These are phyloP conservation scores for Neurospora sp. DNA, from an alignment of 495 filamentous ascomycete genomes.

Conservation along the genomic window DNA sequence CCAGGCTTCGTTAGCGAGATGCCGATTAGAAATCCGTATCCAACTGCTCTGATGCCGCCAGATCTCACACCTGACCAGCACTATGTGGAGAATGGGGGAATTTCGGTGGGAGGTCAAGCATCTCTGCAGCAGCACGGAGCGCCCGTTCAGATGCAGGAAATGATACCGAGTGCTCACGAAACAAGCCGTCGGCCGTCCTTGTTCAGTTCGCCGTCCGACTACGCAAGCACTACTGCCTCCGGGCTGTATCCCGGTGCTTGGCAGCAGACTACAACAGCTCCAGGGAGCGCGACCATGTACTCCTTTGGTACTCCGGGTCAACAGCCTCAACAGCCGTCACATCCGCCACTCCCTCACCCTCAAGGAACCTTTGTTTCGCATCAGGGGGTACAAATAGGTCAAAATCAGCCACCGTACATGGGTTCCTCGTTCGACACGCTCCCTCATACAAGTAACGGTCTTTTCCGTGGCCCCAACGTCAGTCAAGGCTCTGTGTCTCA, in stretches of 20 bases:
- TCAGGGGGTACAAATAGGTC: conserved; percentile 14
- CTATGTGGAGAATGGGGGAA: conserved; percentile 20
- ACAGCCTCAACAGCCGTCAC: conserved; percentile 3
- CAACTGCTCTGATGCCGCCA: conserved; percentile 14
- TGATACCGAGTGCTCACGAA: conserved; percentile 28
- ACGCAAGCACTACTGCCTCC: conserved; percentile 19
- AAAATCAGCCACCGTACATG: conserved; percentile 15
- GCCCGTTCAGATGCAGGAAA: conserved; percentile 22
- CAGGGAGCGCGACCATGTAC: conserved; percentile 20
- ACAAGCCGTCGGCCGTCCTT: conserved; percentile 23
- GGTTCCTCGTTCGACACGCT: conserved; percentile 17
- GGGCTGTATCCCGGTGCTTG: conserved; percentile 19
- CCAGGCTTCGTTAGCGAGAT: conserved; percentile 22
- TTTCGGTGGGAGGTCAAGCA: conserved; percentile 13
- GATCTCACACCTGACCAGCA: conserved; percentile 23
- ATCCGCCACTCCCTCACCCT: conserved; percentile 1
- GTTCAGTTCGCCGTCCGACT: conserved; percentile 25
- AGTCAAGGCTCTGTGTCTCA: conserved; percentile 4
- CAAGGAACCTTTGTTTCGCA: conserved; percentile 18
- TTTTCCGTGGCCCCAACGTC: conserved; percentile 13
- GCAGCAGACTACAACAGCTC: conserved; percentile 20
- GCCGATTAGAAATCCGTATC: conserved; percentile 18
- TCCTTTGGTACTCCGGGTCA: conserved; percentile 16
- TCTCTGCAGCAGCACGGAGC: conserved; percentile 11
- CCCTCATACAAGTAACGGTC: conserved; percentile 11